A percentile compares a stretch with the other conserved stretches of the same genome.
Evolutionary conservation across 108 stramenopile genomes (phyloP).

Genomic region (Skeletonema grethae): DNA sequence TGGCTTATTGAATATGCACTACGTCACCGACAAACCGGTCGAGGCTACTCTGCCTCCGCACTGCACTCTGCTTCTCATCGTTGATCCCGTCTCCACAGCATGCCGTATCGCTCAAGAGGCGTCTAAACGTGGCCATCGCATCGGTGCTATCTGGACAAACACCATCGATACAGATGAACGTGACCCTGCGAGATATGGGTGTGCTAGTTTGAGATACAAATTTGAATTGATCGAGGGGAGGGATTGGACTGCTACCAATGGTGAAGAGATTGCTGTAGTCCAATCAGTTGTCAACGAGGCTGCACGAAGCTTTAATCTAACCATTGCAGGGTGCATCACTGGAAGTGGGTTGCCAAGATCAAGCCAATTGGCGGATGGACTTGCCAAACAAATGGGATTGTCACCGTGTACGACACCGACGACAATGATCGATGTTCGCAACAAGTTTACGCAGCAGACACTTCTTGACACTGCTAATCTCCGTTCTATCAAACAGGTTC

Average conservation of each 20-base stretch:
- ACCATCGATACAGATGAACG: background rate
- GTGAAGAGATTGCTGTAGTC: conserved; percentile 13
- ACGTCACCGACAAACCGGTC: conserved; percentile 13
- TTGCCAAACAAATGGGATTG: conserved; percentile 54
- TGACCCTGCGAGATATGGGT: conserved; percentile 4
- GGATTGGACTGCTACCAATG: conserved; percentile 20
- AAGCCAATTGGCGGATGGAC: conserved; percentile 60
- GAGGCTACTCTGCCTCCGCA: conserved; percentile 14
- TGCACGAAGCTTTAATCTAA: conserved; percentile 33
- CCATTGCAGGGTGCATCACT: conserved; percentile 54
- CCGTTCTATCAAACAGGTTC: conserved; percentile 73
- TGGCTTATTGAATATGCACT: no score
- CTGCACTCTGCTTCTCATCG: background rate
- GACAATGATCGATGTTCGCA: conserved; percentile 15
- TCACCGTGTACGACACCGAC: conserved; percentile 40
- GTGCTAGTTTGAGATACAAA: conserved; percentile 11
- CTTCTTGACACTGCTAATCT: conserved; percentile 57
- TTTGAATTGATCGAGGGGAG: conserved; percentile 18
- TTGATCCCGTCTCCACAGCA: conserved; percentile 40
- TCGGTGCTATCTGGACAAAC: conserved; percentile 63
- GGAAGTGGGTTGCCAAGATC: conserved; percentile 76
- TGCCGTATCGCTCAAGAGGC: conserved; percentile 71
- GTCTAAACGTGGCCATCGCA: conserved; percentile 56
- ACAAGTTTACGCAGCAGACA: conserved; percentile 66
- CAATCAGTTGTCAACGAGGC: conserved; percentile 43